phyloP scores from a whole-genome alignment of 768 basidiomycete genomes.

The Tulasnella sp. region DNA sequence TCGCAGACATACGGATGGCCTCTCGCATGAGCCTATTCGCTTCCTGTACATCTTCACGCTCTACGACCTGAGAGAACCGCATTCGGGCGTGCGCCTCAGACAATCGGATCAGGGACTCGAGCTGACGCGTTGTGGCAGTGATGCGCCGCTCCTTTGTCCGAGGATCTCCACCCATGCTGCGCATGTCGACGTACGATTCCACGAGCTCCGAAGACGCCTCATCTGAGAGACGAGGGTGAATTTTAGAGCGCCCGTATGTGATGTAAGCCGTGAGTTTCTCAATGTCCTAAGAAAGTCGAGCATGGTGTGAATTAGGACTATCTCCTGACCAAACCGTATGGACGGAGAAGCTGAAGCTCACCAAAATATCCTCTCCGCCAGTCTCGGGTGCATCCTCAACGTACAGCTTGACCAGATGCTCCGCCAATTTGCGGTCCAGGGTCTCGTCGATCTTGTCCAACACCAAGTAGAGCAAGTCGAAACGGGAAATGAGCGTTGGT shows the following conservation, averaged over 20 bases:
- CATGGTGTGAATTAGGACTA: neutral
- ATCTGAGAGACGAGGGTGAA: slow-evolving; percentile 79
- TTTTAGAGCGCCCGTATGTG: slow-evolving; percentile 76
- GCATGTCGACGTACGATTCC: slow-evolving; percentile 83
- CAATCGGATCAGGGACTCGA: slow-evolving; percentile 94
- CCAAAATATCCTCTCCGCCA: slow-evolving; percentile 62
- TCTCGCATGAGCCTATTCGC: slow-evolving; percentile 93
- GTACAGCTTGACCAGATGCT: slow-evolving; percentile 87
- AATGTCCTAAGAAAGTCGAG: slow-evolving; percentile 47
- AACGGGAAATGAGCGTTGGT: slow-evolving; percentile 94
- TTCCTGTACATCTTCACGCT: slow-evolving; percentile 78
- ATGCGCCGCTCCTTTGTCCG: slow-evolving; percentile 85
- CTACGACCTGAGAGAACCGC: slow-evolving; percentile 83
- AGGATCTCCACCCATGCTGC: slow-evolving; percentile 81
- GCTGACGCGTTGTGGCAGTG: slow-evolving; percentile 94
- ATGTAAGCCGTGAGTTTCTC: slow-evolving; percentile 91
- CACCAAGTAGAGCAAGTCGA: slow-evolving; percentile 92
- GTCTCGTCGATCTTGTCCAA: slow-evolving; percentile 89
- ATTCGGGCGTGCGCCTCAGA: slow-evolving; percentile 95
- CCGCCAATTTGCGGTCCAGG: slow-evolving; percentile 75
- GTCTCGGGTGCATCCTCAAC: slow-evolving; percentile 77
- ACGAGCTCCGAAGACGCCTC: slow-evolving; percentile 80
- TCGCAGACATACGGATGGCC: slow-evolving; percentile 87
- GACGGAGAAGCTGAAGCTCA: slow-evolving; percentile 30
- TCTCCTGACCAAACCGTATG: neutral